These are phyloP conservation scores for Trifolium fragiferum DNA, from an alignment of 306 rosid genomes.

Conservation along the genomic window DNA sequence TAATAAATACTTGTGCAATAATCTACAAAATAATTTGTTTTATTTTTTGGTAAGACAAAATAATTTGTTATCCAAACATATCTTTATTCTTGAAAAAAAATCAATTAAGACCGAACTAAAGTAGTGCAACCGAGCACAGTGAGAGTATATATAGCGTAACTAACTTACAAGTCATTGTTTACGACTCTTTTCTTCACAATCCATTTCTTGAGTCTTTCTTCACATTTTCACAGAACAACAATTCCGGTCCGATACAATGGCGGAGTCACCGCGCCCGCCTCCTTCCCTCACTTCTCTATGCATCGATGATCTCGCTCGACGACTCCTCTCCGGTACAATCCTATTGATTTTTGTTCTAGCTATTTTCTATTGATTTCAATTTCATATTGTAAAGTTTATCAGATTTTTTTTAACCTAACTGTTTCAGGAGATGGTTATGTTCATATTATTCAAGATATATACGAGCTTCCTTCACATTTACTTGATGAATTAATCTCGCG, in stretches of 20 bases:
- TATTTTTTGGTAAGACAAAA: too few relatives aligned
- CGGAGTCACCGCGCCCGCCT: conserved; percentile 23
- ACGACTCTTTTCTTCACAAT: not conserved
- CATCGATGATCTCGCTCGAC: conserved; percentile 46
- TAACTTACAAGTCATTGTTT: not conserved
- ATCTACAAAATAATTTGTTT: too few relatives aligned
- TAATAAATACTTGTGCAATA: too few relatives aligned
- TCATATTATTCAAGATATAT: conserved; percentile 40
- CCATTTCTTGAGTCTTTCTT: not conserved
- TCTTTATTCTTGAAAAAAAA: too few relatives aligned
- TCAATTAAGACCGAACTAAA: too few relatives aligned
- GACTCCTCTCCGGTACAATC: conserved; percentile 50
- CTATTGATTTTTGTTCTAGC: not conserved
- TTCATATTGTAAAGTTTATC: not conserved
- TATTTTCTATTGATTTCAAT: not conserved
- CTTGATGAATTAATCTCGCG: conserved; percentile 51
- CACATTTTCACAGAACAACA: not conserved
- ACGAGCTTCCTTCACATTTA: conserved; percentile 59
- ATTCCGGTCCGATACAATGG: conserved; percentile 38
- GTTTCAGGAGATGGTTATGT: conserved; percentile 58
- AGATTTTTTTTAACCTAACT: conserved; percentile 32
- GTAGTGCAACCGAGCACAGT: not conserved
- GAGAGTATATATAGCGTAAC: not conserved
- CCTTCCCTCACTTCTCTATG: conserved; percentile 68
- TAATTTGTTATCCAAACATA: too few relatives aligned